Evolutionary conservation across 2,329 filamentous ascomycete species (phyloP).

Genomic region (Xylaria digitata): DNA sequence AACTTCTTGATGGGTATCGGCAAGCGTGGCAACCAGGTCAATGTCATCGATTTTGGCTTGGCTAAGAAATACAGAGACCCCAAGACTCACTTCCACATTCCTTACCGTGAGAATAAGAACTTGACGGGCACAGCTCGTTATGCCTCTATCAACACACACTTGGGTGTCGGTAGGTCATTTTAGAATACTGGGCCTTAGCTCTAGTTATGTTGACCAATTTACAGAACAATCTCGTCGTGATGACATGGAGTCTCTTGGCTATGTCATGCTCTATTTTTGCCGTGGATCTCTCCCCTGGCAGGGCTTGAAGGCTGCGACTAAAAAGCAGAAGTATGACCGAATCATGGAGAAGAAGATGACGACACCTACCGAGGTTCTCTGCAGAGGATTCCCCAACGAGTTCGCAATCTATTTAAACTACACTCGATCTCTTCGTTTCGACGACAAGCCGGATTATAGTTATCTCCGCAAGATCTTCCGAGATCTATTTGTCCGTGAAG

Average conservation of each 20-base stretch:
- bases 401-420: slow-evolving; percentile 99
- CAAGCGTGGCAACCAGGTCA: slow-evolving; percentile 99
- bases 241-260: slow-evolving; percentile 98
- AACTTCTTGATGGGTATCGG: slow-evolving; percentile 99
- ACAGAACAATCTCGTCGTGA: slow-evolving; percentile 97
- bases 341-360: slow-evolving; percentile 99
- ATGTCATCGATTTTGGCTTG: slow-evolving; percentile 98
- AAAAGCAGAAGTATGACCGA: slow-evolving; percentile 99
- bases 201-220: slow-evolving; percentile 45
- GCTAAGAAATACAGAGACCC: slow-evolving; percentile 99
- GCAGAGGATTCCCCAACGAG: slow-evolving; percentile 98
- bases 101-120: slow-evolving; percentile 99
- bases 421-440: slow-evolving; percentile 96
- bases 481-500: slow-evolving; percentile 97
- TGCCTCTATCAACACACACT: slow-evolving; percentile 97
- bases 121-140: slow-evolving; percentile 98
- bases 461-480: slow-evolving; percentile 99
- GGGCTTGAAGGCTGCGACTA: slow-evolving; percentile 96
- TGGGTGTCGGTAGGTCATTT: slow-evolving; percentile 80
- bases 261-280: slow-evolving; percentile 99
- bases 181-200: background rate
- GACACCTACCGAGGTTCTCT: slow-evolving; percentile 96
- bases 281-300: slow-evolving; percentile 99
- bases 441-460: slow-evolving; percentile 99
- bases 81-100: slow-evolving; percentile 99